Evolutionary conservation across 2,329 filamentous ascomycete species (phyloP), one percentile per base, ranked within the genome.

Genomic region (Alternaria sp.): DNA sequence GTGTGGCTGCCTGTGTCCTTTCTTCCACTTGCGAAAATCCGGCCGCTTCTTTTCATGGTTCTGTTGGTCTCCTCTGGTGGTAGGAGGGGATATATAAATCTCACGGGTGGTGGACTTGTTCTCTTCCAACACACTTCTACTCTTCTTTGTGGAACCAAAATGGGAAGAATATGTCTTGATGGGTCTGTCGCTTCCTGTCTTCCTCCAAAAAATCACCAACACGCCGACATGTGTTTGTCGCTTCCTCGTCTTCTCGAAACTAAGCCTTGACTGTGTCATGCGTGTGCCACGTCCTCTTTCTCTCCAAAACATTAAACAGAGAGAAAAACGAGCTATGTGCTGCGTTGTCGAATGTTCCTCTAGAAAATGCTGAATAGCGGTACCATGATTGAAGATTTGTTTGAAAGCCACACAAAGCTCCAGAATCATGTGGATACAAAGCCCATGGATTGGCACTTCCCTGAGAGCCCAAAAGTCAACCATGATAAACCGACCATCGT

Each of bases 121-220:
- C n/a, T 40, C 36, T 40, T 17, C 36, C 9, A 40, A 40, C 36
- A 40, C n/a, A 17, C n/a, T 40, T 40, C 9, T 40, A 40, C 32
- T 10, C 36, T 2, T 40, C 36, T 17, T 40, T 40, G 36, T 40
- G 5, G 15, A 17, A 40, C n/a, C n/a, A n/a, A n/a, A n/a, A n/a
- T n/a, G n/a, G n/a, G n/a, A n/a, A n/a, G n/a, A n/a, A n/a, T n/a
- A n/a, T n/a, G n/a, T n/a, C n/a, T n/a, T n/a, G n/a, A n/a, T 32
- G 30, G 12, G 30, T 36, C 13, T 36, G 30, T 36, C 30, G 13
- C 13, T 36, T 36, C 15, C 32, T 36, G 1, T 4, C 2, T n/a
- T 40, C 5, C 32, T 36, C 32, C 0, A 40, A n/a, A 40, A 4
- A n/a, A 0, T 0, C 15, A 40, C 15, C 8, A 3, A 1, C 3